phyloP scores from a whole-genome alignment of 164 flowering plant genomes.

The Chimonanthus salicifolius region DNA sequence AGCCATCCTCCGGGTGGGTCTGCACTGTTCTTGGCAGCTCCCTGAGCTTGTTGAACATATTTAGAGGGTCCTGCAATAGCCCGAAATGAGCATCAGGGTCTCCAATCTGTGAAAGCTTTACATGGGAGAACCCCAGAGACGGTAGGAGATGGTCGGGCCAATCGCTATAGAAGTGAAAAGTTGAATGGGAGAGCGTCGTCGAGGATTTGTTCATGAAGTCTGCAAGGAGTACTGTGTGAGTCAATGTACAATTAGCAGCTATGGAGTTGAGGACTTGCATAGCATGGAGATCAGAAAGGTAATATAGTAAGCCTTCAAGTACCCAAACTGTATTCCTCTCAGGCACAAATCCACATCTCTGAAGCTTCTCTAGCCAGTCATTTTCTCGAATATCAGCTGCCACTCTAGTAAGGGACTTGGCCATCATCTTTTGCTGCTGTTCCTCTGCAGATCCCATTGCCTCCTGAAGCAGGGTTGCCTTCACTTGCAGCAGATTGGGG shows the following conservation, averaged over 20 bases:
- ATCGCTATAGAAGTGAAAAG: constrained; percentile 75
- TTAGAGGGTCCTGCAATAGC: constrained; percentile 64
- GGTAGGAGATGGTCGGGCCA: constrained; percentile 91
- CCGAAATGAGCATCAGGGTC: constrained; percentile 93
- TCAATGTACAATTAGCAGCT: constrained; percentile 46
- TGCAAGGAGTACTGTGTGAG: constrained; percentile 70
- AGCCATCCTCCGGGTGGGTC: constrained; percentile 78
- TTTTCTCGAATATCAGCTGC: constrained; percentile 65
- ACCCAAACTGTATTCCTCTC: constrained; percentile 78
- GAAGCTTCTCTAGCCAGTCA: constrained; percentile 77
- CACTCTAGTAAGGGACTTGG: constrained; percentile 70
- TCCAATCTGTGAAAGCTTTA: constrained; percentile 78
- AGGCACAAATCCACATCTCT: constrained; percentile 58
- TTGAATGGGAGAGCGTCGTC: constrained; percentile 49
- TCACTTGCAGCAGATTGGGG: constrained; percentile 61
- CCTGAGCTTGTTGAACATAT: constrained; percentile 79
- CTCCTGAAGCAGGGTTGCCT: constrained; percentile 55
- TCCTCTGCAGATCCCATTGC: constrained; percentile 41
- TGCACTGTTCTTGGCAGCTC: constrained; percentile 67
- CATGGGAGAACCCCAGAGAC: constrained; percentile 74
- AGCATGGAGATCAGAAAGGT: constrained; percentile 61
- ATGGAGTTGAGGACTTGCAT: constrained; percentile 62
- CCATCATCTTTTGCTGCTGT: constrained; percentile 35
- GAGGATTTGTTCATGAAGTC: constrained; percentile 89
- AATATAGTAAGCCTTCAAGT: constrained; percentile 79